phyloP scores from a whole-genome alignment of 371 early-diverging fungal species.

The Racocetra persica region DNA sequence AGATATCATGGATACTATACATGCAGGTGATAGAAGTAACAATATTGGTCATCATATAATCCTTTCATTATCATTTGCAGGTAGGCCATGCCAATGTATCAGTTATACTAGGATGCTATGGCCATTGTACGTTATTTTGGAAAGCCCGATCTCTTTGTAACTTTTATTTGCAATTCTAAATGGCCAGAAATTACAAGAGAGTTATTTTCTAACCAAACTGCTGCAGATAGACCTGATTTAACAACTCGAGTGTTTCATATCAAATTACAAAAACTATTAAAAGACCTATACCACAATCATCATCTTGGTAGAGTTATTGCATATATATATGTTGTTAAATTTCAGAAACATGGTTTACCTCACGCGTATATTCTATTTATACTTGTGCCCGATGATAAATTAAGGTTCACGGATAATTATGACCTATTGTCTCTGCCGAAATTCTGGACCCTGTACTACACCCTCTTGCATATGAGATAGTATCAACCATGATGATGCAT shows the following conservation, averaged over 20 bases:
- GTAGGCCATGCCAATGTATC: constrained; percentile 47
- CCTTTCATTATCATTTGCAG: constrained; percentile 47
- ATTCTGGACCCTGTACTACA: constrained; percentile 40
- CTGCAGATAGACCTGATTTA: too few species aligned
- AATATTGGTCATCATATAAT: constrained; percentile 41
- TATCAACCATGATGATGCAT: constrained; percentile 50
- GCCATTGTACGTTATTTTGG: constrained; percentile 47
- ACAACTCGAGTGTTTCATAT: constrained; percentile 46
- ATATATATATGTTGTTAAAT: constrained; percentile 46
- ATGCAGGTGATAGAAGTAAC: background rate
- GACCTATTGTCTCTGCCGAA: background rate
- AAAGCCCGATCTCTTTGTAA: constrained; percentile 54
- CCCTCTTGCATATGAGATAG: constrained; percentile 49
- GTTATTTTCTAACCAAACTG: constrained; percentile 45
- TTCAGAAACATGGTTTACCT: constrained; percentile 51
- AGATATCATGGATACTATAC: constrained; percentile 23
- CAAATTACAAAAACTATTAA: constrained; percentile 46
- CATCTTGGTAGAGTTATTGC: constrained; percentile 46
- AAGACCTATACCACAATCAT: constrained; percentile 45
- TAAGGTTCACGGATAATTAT: background rate
- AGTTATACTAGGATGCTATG: constrained; percentile 50
- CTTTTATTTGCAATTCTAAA: constrained; percentile 52
- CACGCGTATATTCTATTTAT: constrained; percentile 52
- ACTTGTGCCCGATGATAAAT: background rate
- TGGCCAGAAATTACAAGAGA: constrained; percentile 51